Percentiles rank a stretch among this genome's conserved stretches.
These are phyloP conservation scores for Thelephora terrestris DNA, from an alignment of 1,284 basidiomycete genomes.

Conservation along the genomic window DNA sequence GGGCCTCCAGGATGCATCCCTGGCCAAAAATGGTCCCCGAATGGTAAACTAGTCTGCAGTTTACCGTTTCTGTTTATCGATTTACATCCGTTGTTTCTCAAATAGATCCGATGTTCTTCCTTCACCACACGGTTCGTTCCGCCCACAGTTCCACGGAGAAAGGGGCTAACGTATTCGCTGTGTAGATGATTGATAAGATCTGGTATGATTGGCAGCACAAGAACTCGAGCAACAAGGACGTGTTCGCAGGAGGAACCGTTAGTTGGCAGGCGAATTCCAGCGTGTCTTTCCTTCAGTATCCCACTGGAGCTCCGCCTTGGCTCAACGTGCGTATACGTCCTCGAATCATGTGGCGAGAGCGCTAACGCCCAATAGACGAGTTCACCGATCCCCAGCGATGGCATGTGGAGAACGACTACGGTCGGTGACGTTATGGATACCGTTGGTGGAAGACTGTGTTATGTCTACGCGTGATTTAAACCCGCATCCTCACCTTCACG, in stretches of 20 bases:
- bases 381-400: constrained; percentile 22
- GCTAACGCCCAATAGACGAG: too few species aligned
- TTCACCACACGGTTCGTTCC: constrained; percentile 30
- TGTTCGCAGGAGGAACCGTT: constrained; percentile 24
- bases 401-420: constrained; percentile 20
- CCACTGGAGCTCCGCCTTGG: constrained; percentile 24
- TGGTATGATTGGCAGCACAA: constrained; percentile 30
- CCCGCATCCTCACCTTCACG: too few species aligned
- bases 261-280: constrained; percentile 18
- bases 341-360: too few species aligned
- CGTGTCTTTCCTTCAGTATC: constrained; percentile 19
- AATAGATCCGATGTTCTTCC: constrained; percentile 29
- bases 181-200: constrained; percentile 29
- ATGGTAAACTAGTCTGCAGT: constrained; percentile 13
- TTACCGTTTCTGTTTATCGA: background rate
- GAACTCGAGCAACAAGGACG: constrained; percentile 18
- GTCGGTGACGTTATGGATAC: constrained; percentile 25
- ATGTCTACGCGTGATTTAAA: too few species aligned
- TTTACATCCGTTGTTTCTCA: background rate
- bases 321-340: constrained; percentile 23
- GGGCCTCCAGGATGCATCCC: constrained; percentile 14
- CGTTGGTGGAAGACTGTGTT: constrained; percentile 25
- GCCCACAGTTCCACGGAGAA: too few species aligned
- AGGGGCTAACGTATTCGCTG: too few species aligned
- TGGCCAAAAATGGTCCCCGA: constrained; percentile 20